Percentiles rank a stretch among this genome's conserved stretches.
Evolutionary conservation across 2,329 filamentous ascomycete genomes (phyloP).

Genomic region (Pestalotiopsis sp.): DNA sequence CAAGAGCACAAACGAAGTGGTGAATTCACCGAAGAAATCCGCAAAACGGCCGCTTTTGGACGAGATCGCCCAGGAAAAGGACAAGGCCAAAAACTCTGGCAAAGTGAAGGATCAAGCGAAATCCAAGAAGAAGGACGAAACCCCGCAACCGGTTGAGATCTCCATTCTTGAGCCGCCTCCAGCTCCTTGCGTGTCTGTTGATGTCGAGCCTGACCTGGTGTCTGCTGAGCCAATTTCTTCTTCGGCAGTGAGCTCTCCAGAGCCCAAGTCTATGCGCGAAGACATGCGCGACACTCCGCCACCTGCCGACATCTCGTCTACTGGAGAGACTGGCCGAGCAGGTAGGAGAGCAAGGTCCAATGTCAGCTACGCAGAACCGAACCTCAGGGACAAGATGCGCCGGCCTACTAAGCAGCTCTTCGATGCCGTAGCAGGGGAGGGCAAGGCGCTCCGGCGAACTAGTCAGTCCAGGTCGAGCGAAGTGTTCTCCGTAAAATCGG

Average conservation of each 20-base stretch:
- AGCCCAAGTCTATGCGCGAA: conserved; percentile 37
- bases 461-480: conserved; percentile 38
- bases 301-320: conserved; percentile 57
- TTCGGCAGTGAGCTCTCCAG: conserved; percentile 52
- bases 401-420: conserved; percentile 76
- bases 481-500: conserved; percentile 34
- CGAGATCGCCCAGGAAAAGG: conserved; percentile 42
- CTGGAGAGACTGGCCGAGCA: conserved; percentile 61
- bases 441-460: conserved; percentile 50
- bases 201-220: conserved; percentile 33
- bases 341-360: conserved; percentile 68
- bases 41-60: conserved; percentile 36
- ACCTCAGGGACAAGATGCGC: conserved; percentile 81
- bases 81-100: conserved; percentile 30
- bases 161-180: conserved; percentile 20
- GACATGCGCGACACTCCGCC: conserved; percentile 59
- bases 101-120: conserved; percentile 19
- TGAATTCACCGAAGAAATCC: conserved; percentile 60
- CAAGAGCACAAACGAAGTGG: conserved; percentile 63
- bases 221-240: conserved; percentile 43
- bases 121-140: conserved; percentile 24
- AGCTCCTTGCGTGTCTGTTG: conserved; percentile 22
- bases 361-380: conserved; percentile 83
- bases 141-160: conserved; percentile 31
- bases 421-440: conserved; percentile 72